Evolutionary conservation across 2,329 filamentous ascomycete genomes (phyloP), one percentile per base, ranked within the genome.

Genomic region (Neofusicoccum laricinum): DNA sequence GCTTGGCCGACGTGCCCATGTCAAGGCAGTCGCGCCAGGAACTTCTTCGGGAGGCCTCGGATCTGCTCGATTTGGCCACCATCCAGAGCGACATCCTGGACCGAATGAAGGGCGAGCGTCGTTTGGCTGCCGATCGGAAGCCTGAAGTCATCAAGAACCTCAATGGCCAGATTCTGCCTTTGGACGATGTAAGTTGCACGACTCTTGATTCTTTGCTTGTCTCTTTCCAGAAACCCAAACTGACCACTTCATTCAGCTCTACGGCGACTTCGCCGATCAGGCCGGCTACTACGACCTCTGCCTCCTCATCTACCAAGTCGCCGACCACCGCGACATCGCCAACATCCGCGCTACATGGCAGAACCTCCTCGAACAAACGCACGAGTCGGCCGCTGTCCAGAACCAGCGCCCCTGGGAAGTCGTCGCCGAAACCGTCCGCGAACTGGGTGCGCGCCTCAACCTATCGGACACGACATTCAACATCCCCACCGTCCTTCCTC

Each of bases 201-300:
- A 3, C n/a, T 30, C 19, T 30, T 30, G 4, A 30, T 30, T 30
- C 25, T 21, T n/a, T 7, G n/a, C 6, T 6, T 80, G 88, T 82
- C 66, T 41, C 14, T 14, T 45, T 65, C 67, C 30, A 10, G 38
- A 57, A n/a, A 4, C n/a, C 15, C 5, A 30, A 11, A n/a, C 55
- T 59, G 12, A 59, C 17, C 5, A 38, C 11, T 19, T 63, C 25
- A 32, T 2, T 72, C 96, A 59, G 88, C 87, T 99, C n/a, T 99
- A 92, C 80, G 96, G 98, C 74, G 82, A 88, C 67, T 99, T 93
- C 71, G 92, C 93, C 63, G 93, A 97, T 73, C 89, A 92, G 72
- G 95, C 92, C 2, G 90, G 88, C 57, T 99, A 99, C 82, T 94
- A 93, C 78, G 95, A 98, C 74, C 86, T 99, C 58, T 97, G 92